These are phyloP conservation scores for Yamadazyma triangularis DNA, from an alignment of 1,139 yeast species.

Conservation along the genomic window DNA sequence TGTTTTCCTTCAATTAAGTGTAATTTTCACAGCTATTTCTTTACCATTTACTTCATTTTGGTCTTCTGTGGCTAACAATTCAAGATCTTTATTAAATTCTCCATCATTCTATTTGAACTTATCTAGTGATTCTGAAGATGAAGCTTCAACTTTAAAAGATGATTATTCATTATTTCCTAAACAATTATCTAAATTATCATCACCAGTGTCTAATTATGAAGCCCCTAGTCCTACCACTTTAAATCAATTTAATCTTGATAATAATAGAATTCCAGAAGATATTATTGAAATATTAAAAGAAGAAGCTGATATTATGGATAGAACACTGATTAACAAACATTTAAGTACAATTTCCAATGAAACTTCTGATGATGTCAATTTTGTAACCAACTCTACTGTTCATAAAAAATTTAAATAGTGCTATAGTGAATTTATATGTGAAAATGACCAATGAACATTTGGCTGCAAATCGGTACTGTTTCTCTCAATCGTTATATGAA, in stretches of 20 bases:
- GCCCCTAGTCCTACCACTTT: slow-evolving; percentile 1
- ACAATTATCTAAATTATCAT: slow-evolving; percentile 12
- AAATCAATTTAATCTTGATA: neutral
- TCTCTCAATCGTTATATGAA: too few species aligned
- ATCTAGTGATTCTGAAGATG: slow-evolving; percentile 9
- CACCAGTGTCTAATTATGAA: slow-evolving; percentile 3
- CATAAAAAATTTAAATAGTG: too few species aligned
- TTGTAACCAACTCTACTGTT: too few species aligned
- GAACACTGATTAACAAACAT: slow-evolving; percentile 2
- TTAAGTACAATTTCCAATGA: slow-evolving; percentile 4
- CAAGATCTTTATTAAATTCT: slow-evolving; percentile 7
- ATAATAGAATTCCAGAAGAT: slow-evolving; percentile 8
- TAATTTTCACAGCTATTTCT: slow-evolving; percentile 48
- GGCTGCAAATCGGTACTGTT: too few species aligned
- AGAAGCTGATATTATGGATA: slow-evolving; percentile 3
- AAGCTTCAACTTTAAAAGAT: slow-evolving; percentile 5
- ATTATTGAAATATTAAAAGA: slow-evolving; percentile 10
- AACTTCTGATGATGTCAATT: slow-evolving; percentile 2
- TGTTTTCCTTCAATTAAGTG: slow-evolving; percentile 19
- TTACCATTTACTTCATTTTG: slow-evolving; percentile 84
- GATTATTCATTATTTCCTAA: slow-evolving; percentile 17
- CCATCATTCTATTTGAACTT: slow-evolving; percentile 1
- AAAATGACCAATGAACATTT: too few species aligned
- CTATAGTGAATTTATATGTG: too few species aligned
- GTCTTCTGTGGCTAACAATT: slow-evolving; percentile 63